Percentiles rank a stretch among this genome's conserved stretches.
Conservation (phyloP, 169 alveolate genomes). For the Plasmodium yoelii region DNA sequence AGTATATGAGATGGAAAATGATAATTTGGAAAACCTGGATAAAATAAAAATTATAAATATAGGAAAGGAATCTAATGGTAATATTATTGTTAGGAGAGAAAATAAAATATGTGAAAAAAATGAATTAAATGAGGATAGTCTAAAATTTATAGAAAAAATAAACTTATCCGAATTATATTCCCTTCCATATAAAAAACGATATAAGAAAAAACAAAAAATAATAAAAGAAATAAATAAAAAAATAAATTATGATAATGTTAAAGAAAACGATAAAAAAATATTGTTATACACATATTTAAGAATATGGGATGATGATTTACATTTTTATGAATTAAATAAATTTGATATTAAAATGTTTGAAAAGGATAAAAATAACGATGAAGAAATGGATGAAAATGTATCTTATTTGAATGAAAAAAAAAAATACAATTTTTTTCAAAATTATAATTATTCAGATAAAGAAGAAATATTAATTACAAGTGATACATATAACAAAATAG, state of each 20-base stretch:
- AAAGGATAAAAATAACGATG: not conserved
- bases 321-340: slow-evolving; percentile 58
- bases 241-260: not conserved
- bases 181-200: slow-evolving; percentile 59
- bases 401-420: not conserved
- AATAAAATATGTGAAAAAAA: not conserved
- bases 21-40: not conserved
- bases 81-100: not conserved
- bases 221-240: slow-evolving; percentile 28
- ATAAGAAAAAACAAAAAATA: slow-evolving; percentile 36
- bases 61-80: not conserved
- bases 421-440: slow-evolving; percentile 15
- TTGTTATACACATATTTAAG: slow-evolving; percentile 33
- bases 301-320: slow-evolving; percentile 62
- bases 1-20: slow-evolving; percentile 11
- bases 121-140: not conserved
- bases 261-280: not conserved
- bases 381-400: not conserved
- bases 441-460: not conserved
- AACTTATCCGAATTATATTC: slow-evolving; percentile 11
- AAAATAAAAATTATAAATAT: not conserved
- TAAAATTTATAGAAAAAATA: slow-evolving; percentile 5
- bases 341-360: slow-evolving; percentile 6
- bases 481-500: not conserved
- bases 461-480: not conserved